Percentiles rank a stretch among this genome's conserved stretches.
Conservation (phyloP, 257 asterid genomes). For the Cruciata laevipes region DNA sequence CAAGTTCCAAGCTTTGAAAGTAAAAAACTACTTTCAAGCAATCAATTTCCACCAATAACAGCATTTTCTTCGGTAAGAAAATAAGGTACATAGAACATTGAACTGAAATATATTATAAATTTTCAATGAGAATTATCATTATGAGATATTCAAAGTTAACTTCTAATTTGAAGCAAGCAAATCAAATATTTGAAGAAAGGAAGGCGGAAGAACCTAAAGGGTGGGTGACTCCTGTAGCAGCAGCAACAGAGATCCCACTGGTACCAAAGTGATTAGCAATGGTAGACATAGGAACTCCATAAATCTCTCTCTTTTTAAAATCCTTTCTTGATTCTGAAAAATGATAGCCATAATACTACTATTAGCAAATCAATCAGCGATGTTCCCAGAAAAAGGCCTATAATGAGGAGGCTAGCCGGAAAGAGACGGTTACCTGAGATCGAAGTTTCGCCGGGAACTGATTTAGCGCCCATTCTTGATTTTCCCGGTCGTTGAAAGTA, state of each 20-base stretch:
- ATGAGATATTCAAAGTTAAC: background rate
- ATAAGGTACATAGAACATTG: too few species aligned
- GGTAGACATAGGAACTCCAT: constrained; percentile 53
- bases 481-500: background rate
- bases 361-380: background rate
- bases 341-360: background rate
- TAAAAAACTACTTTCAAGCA: background rate
- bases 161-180: background rate
- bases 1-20: background rate
- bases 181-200: background rate
- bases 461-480: constrained; percentile 16
- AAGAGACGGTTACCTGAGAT: constrained; percentile 14
- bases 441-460: constrained; percentile 18
- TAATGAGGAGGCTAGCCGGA: background rate
- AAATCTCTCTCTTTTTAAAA: constrained; percentile 26
- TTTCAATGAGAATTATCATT: too few species aligned
- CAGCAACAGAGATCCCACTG: constrained; percentile 85
- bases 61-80: too few species aligned
- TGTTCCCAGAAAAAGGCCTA: background rate
- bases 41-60: background rate
- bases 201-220: constrained; percentile 56
- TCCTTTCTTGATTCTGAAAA: constrained; percentile 27
- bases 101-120: too few species aligned
- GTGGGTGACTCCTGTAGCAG: constrained; percentile 84
- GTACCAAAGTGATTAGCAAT: constrained; percentile 69